These are phyloP conservation scores for Mycena sp. DNA, from an alignment of 1,284 basidiomycete genomes.

Conservation along the genomic window DNA sequence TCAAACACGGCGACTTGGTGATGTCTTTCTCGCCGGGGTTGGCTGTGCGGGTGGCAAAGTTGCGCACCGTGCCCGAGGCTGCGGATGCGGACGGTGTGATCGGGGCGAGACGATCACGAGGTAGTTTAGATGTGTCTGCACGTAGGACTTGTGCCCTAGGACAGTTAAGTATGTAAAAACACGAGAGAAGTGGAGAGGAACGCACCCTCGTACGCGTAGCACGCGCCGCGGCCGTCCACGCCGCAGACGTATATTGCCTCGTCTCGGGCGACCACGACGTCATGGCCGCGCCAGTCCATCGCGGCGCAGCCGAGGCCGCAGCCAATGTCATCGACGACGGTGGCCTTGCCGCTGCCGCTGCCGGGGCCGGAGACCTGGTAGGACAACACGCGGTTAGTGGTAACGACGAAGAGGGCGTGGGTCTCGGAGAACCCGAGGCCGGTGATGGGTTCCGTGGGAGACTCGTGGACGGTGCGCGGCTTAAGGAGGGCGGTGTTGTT, in stretches of 20 bases:
- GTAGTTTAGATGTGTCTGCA: constrained; percentile 82
- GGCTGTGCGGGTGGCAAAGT: constrained; percentile 62
- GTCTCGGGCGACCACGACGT: constrained; percentile 89
- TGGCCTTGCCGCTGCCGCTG: constrained; percentile 66
- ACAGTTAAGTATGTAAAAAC: neutral
- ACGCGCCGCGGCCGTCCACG: constrained; percentile 84
- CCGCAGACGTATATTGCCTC: constrained; percentile 94
- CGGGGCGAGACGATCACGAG: constrained; percentile 92
- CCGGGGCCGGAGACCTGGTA: constrained; percentile 85
- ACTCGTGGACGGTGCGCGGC: constrained; percentile 82
- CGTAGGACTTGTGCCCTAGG: constrained; percentile 72
- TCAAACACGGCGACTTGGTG: constrained; percentile 93
- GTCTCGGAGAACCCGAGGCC: constrained; percentile 89
- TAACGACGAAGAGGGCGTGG: constrained; percentile 86
- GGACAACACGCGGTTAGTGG: constrained; percentile 82
- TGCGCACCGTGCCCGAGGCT: constrained; percentile 78
- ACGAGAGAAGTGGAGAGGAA: neutral
- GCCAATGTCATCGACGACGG: constrained; percentile 87
- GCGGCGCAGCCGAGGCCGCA: constrained; percentile 85
- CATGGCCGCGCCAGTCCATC: constrained; percentile 75
- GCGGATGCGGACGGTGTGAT: constrained; percentile 74
- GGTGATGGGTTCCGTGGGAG: constrained; percentile 87
- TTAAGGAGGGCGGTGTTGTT: constrained; percentile 83
- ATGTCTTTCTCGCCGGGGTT: constrained; percentile 68
- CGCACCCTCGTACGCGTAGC: constrained; percentile 91